Evolutionary conservation across 1,139 yeast genomes (phyloP).

Genomic region (Suhomyces ambrosiae): DNA sequence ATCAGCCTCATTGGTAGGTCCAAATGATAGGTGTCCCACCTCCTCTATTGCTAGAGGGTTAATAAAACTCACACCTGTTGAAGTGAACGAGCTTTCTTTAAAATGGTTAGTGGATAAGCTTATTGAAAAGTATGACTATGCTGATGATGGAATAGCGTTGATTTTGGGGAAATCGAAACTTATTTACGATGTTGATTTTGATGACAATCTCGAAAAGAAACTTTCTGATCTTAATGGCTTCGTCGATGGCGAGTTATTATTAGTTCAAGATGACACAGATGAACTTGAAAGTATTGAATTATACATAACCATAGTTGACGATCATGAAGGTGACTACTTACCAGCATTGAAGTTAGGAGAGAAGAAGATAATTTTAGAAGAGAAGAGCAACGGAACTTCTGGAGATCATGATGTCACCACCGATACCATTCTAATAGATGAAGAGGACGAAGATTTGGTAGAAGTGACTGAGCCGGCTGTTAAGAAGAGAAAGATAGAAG

Average conservation of each 20-base stretch:
- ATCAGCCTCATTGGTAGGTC: conserved; percentile 59
- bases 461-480: conserved; percentile 16
- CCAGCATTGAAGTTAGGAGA: conserved; percentile 25
- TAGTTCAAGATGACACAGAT: conserved; percentile 80
- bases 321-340: conserved; percentile 15
- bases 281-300: conserved; percentile 70
- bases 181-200: conserved; percentile 85
- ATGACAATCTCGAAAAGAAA: conserved; percentile 62
- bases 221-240: conserved; percentile 58
- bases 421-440: conserved; percentile 14
- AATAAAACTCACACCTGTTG: conserved; percentile 21
- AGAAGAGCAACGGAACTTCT: conserved; percentile 1
- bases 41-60: conserved; percentile 66
- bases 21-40: conserved; percentile 70
- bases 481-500: conserved; percentile 17
- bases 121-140: conserved; percentile 52
- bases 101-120: conserved; percentile 49
- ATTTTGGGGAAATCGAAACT: conserved; percentile 62
- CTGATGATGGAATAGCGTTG: conserved; percentile 67
- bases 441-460: conserved; percentile 17
- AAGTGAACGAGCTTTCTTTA: conserved; percentile 27
- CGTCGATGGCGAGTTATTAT: conserved; percentile 57
- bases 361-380: conserved; percentile 9
- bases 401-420: conserved; percentile 15
- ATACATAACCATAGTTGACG: conserved; percentile 41